Evolutionary conservation across 2,329 filamentous ascomycete genomes (phyloP).

Genomic region (Capronia coronata): DNA sequence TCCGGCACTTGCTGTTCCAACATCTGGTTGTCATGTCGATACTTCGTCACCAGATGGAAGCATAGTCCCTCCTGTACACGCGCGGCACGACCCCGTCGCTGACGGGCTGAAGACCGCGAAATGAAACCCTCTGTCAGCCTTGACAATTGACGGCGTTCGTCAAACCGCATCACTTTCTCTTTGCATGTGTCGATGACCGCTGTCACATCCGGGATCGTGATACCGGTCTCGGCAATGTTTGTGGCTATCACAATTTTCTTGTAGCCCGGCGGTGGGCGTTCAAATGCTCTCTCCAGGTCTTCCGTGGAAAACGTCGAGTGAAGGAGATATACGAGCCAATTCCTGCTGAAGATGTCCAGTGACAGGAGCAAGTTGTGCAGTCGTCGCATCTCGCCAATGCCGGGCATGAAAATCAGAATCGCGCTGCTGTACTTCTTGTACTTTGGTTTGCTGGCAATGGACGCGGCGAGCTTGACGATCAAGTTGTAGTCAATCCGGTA

Average conservation of each 20-base stretch:
- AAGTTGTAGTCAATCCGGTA: conserved; percentile 87
- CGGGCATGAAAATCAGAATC: conserved; percentile 88
- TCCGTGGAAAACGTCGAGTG: conserved; percentile 95
- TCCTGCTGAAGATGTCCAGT: conserved; percentile 64
- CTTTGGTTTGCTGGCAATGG: conserved; percentile 63
- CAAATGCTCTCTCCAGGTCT: conserved; percentile 89
- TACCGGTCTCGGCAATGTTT: conserved; percentile 97
- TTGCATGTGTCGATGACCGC: conserved; percentile 96
- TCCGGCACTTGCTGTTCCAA: conserved; percentile 89
- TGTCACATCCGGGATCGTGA: conserved; percentile 96
- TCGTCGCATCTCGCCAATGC: conserved; percentile 84
- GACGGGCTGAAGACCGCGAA: conserved; percentile 89
- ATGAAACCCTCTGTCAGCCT: conserved; percentile 91
- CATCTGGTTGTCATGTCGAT: conserved; percentile 68
- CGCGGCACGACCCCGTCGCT: conserved; percentile 85
- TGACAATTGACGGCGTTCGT: conserved; percentile 86
- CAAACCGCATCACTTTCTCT: conserved; percentile 69
- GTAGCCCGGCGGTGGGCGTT: conserved; percentile 70
- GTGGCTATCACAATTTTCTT: conserved; percentile 95
- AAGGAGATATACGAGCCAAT: conserved; percentile 82
- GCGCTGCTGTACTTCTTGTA: conserved; percentile 75
- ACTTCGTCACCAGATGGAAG: conserved; percentile 90
- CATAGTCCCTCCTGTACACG: conserved; percentile 92
- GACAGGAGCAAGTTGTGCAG: conserved; percentile 79
- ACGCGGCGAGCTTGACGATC: conserved; percentile 69